phyloP scores from a whole-genome alignment of 2,329 filamentous ascomycete species.

The Chaetomiaceae sp. region DNA sequence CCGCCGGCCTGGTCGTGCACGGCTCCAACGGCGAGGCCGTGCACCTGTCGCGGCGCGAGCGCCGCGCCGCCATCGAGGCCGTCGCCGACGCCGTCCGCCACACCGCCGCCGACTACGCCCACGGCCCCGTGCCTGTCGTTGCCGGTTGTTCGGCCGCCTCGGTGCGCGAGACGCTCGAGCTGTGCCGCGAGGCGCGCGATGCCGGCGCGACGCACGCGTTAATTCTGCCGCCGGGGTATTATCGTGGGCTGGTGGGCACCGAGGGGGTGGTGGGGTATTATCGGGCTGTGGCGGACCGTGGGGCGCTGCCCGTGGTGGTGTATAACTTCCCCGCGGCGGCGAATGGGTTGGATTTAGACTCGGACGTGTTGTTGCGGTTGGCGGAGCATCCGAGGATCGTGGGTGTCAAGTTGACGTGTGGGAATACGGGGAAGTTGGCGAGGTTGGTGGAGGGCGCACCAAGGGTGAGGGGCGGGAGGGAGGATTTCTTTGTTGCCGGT shows the following conservation, averaged over 20 bases:
- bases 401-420: conserved; percentile 49
- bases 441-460: conserved; percentile 40
- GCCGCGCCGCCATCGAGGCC: conserved; percentile 48
- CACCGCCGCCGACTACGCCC: conserved; percentile 35
- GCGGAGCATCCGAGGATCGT: conserved; percentile 47
- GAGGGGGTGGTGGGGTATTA: conserved; percentile 55
- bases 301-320: conserved; percentile 46
- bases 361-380: conserved; percentile 43
- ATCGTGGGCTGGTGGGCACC: conserved; percentile 50
- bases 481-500: conserved; percentile 60
- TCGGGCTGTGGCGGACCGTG: conserved; percentile 45
- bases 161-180: conserved; percentile 57
- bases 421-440: conserved; percentile 54
- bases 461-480: conserved; percentile 14
- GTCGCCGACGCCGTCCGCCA: conserved; percentile 28
- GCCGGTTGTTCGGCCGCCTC: conserved; percentile 62
- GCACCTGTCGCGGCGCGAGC: conserved; percentile 55
- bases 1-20: conserved; percentile 56
- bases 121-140: conserved; percentile 53
- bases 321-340: conserved; percentile 52
- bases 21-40: conserved; percentile 64
- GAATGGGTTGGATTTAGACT: conserved; percentile 46
- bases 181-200: conserved; percentile 56
- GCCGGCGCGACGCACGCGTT: conserved; percentile 62
- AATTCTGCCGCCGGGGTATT: conserved; percentile 63